phyloP scores from a whole-genome alignment of 2,329 filamentous ascomycete species.

The Sporothrix schenckii region DNA sequence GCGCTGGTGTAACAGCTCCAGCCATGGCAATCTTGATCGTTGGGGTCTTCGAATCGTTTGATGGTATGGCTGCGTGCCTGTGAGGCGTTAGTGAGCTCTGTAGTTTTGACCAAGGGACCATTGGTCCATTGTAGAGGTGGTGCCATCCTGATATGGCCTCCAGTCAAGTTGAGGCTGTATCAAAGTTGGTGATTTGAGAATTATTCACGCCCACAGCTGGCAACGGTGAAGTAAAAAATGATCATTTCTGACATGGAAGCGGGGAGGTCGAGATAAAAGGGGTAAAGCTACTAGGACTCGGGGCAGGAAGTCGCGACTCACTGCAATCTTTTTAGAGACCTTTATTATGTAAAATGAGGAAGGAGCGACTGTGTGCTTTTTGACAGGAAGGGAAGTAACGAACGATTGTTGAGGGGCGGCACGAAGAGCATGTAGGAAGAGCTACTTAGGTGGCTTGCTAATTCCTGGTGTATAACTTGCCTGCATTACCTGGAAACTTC shows the following conservation, averaged over 20 bases:
- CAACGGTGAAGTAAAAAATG: neutral
- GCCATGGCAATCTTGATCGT: conserved; percentile 39
- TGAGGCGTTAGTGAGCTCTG: neutral
- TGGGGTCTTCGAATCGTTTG: neutral
- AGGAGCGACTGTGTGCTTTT: neutral
- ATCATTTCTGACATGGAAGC: neutral
- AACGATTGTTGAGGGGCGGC: neutral
- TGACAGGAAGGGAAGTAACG: conserved; percentile 7
- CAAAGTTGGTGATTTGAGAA: neutral
- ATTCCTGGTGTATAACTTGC: no score
- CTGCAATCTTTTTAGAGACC: neutral
- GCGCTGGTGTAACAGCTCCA: conserved; percentile 48
- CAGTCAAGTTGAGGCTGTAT: no score
- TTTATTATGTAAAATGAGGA: neutral
- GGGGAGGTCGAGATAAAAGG: neutral
- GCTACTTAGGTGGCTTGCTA: neutral
- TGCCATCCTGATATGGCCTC: neutral
- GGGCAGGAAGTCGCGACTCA: neutral
- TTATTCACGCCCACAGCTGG: neutral
- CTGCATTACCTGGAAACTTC: no score
- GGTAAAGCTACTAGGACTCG: no score
- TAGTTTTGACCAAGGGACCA: neutral
- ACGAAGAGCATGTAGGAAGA: neutral
- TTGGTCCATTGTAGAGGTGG: neutral
- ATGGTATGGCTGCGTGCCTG: neutral